Conservation (phyloP, 1,139 yeast species). For the Blastobotrys malaysiensis region DNA sequence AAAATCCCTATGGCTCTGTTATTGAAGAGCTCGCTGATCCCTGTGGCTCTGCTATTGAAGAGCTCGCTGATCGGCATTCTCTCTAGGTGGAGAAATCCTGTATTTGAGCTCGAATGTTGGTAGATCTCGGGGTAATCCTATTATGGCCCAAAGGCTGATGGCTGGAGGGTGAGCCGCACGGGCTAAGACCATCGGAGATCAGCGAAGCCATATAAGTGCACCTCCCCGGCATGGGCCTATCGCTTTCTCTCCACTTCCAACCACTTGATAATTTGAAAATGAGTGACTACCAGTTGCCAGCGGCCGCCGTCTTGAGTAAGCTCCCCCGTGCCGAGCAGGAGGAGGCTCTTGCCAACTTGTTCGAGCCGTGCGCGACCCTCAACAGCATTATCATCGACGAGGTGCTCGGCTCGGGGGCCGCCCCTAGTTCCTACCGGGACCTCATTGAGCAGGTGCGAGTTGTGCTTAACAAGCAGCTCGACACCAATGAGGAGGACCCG, state of each 20-base stretch:
- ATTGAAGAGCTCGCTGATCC: too few species aligned
- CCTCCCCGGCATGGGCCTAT: too few species aligned
- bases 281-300: constrained; percentile 20
- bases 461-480: constrained; percentile 36
- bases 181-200: constrained; percentile 1
- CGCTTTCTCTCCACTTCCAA: not conserved
- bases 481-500: constrained; percentile 23
- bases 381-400: constrained; percentile 39
- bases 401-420: constrained; percentile 21
- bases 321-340: constrained; percentile 24
- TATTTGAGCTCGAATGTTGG: too few species aligned
- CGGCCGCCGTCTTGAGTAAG: constrained; percentile 14
- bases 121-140: too few species aligned
- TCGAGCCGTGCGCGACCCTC: constrained; percentile 62
- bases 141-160: too few species aligned
- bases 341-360: constrained; percentile 48
- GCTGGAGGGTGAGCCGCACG: not conserved
- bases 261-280: not conserved
- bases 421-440: constrained; percentile 36
- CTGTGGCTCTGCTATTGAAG: too few species aligned
- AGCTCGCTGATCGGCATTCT: too few species aligned
- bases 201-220: not conserved
- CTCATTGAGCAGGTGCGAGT: constrained; percentile 49
- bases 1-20: too few species aligned
- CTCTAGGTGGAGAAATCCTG: too few species aligned